These are phyloP conservation scores for Macadamia integrifolia DNA, from an alignment of 164 flowering plant genomes.

Conservation along the genomic window DNA sequence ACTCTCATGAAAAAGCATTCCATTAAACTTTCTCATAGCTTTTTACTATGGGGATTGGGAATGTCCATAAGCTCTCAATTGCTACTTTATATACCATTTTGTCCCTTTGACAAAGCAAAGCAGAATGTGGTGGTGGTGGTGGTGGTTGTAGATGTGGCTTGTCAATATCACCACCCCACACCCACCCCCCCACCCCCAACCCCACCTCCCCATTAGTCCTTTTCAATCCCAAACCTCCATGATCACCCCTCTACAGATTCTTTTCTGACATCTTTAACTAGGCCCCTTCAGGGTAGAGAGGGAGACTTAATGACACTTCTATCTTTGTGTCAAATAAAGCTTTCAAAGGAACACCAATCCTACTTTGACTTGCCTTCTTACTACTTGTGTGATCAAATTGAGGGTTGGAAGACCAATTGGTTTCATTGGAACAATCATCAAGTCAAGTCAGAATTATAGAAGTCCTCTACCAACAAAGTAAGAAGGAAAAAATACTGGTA, in stretches of 20 bases:
- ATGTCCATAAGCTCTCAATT: background rate
- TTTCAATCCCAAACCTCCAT: background rate
- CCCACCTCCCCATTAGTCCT: background rate
- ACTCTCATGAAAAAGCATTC: too few relatives aligned
- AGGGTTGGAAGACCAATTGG: background rate
- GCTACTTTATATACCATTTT: background rate
- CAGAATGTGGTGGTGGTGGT: background rate
- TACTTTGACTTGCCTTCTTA: background rate
- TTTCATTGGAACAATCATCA: background rate
- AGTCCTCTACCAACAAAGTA: too few relatives aligned
- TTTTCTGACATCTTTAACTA: background rate
- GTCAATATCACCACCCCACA: background rate
- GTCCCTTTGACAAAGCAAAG: background rate
- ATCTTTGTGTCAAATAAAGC: background rate
- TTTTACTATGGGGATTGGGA: background rate
- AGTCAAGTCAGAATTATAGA: too few relatives aligned
- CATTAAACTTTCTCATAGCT: too few relatives aligned
- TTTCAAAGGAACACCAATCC: background rate
- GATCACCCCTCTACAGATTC: background rate
- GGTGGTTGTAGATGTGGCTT: background rate
- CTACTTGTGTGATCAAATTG: background rate
- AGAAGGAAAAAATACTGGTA: too few relatives aligned
- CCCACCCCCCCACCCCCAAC: too few relatives aligned
- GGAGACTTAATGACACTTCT: background rate
- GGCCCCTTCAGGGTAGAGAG: background rate